Evolutionary conservation across 2,329 filamentous ascomycete species (phyloP), one percentile per base, ranked within the genome.

Genomic region (Trichophyton benhamiae): DNA sequence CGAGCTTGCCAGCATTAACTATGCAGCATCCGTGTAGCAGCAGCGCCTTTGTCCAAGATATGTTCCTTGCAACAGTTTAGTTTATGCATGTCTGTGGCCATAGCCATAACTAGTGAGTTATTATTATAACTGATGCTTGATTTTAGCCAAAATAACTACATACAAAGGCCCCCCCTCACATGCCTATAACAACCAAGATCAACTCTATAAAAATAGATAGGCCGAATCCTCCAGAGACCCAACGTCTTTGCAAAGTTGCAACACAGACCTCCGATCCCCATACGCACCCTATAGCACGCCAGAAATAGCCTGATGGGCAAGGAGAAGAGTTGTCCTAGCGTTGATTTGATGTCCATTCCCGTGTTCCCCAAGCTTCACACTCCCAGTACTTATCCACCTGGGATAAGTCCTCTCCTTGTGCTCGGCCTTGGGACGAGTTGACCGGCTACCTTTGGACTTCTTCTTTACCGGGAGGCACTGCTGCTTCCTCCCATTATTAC

Each of bases 201-300:
- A 36, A 55, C 52, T 36, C 52, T 36, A 55, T 55, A 55, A 55
- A 55, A 36, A 55, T 36, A 55, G 52, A n/a, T 55, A 20, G 27
- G 13, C 30, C 7, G 52, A 53, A 25, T 27, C 20, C 15, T 13
- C n/a, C 27, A 13, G 15, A 55, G 15, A 15, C n/a, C 52, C 20
- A 55, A 27, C 15, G 3, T 30, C 48, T 27, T 30, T 27, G 17
- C 52, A 27, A 15, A 20, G n/a, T 55, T 27, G 22, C 20, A 52
- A 27, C 46, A 22, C 22, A 13, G 46, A 36, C 30, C 27, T 20
- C 27, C 41, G 6, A n/a, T 5, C 52, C n/a, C 27, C 6, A 13
- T 55, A 55, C 33, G 17, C 52, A 4, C 52, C 52, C 20, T 38
- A 55, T 36, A 36, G 9, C 9, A 55, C 27, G 52, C 52, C 52